These are phyloP conservation scores for Trichothecium roseum DNA, from an alignment of 2,329 filamentous ascomycete genomes.

Conservation along the genomic window DNA sequence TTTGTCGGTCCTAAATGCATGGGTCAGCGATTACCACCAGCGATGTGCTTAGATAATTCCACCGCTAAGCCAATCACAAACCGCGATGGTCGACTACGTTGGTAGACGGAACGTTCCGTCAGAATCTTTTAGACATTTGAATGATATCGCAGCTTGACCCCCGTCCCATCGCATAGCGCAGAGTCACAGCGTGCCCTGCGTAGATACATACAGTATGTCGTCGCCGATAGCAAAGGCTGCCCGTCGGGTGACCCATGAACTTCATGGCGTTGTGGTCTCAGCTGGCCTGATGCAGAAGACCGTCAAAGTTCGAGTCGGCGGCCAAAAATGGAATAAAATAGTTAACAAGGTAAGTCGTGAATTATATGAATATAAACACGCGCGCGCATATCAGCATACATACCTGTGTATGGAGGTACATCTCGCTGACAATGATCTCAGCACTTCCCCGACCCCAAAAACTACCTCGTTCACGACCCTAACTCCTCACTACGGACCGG, in stretches of 20 bases:
- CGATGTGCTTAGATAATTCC: too few relatives aligned
- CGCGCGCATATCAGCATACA: too few relatives aligned
- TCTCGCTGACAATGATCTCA: slow-evolving; percentile 30
- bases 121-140: too few relatives aligned
- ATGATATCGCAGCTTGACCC: too few relatives aligned
- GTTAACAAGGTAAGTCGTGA: slow-evolving; percentile 56
- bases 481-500: slow-evolving; percentile 61
- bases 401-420: neutral
- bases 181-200: too few relatives aligned
- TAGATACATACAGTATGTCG: slow-evolving; percentile 20
- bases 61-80: too few relatives aligned
- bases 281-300: slow-evolving; percentile 70
- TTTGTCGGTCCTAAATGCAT: too few relatives aligned
- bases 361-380: too few relatives aligned
- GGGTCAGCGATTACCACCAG: too few relatives aligned
- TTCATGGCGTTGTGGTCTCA: slow-evolving; percentile 64
- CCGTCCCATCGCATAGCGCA: too few relatives aligned
- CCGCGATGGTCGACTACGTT: too few relatives aligned
- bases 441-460: slow-evolving; percentile 51
- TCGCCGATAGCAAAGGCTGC: slow-evolving; percentile 29
- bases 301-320: slow-evolving; percentile 65
- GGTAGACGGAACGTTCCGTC: too few relatives aligned
- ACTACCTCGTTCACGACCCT: slow-evolving; percentile 70
- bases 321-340: slow-evolving; percentile 59
- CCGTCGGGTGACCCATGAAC: slow-evolving; percentile 35